A percentile compares a stretch with the other conserved stretches of the same genome.
Evolutionary conservation across 1,284 basidiomycete species (phyloP).

Genomic region (Singerocomus inundabilis): DNA sequence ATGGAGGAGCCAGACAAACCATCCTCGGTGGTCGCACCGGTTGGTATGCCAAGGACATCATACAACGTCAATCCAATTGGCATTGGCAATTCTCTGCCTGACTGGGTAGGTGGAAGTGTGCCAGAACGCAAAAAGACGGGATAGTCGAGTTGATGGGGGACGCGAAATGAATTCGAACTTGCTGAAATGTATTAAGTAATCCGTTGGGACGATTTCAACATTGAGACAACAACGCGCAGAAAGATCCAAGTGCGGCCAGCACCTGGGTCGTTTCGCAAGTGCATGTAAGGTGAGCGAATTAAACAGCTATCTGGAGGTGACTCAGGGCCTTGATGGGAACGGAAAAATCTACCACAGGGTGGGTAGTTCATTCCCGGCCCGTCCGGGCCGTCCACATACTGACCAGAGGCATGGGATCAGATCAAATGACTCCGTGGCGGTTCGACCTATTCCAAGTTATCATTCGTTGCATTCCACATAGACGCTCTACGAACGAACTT

Average conservation of each 20-base stretch:
- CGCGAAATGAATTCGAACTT: too few species aligned
- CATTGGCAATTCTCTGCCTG: slow-evolving; percentile 23
- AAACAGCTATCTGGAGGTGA: too few species aligned
- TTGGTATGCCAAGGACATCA: slow-evolving; percentile 33
- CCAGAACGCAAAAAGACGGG: slow-evolving; percentile 1
- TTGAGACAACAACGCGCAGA: too few species aligned
- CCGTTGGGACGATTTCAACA: neutral
- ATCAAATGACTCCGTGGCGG: neutral
- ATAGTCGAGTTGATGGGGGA: neutral
- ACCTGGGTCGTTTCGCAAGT: too few species aligned
- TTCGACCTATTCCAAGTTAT: neutral
- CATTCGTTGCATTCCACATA: neutral
- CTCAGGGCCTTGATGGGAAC: too few species aligned
- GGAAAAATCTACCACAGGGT: too few species aligned
- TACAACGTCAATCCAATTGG: slow-evolving; percentile 33
- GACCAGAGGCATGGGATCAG: too few species aligned
- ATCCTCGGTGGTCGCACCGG: slow-evolving; percentile 36
- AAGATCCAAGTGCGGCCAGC: too few species aligned
- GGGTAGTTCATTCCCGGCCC: too few species aligned
- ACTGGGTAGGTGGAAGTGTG: neutral
- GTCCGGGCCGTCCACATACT: too few species aligned
- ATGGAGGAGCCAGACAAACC: slow-evolving; percentile 25
- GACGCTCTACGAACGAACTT: neutral
- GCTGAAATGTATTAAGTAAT: neutral
- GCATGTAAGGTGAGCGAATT: too few species aligned